phyloP scores from a whole-genome alignment of 495 filamentous ascomycete genomes.

The Hypoxylon cercidicola region DNA sequence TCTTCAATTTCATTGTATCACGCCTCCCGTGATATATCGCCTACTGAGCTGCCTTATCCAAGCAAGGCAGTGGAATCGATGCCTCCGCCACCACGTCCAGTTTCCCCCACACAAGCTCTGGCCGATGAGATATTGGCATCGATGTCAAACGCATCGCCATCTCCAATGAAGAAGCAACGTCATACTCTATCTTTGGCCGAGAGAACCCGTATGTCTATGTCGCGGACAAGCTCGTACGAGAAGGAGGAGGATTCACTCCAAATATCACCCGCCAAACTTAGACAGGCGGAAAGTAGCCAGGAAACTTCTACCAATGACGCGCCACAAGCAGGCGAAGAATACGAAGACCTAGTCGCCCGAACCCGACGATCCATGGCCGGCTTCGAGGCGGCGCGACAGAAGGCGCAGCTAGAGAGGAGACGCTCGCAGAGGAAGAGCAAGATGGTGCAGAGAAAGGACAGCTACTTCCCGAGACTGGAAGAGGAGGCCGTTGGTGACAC shows the following conservation, averaged over 20 bases:
- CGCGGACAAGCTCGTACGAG: constrained; percentile 51
- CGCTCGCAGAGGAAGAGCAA: constrained; percentile 58
- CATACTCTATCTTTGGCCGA: constrained; percentile 65
- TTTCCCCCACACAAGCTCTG: constrained; percentile 60
- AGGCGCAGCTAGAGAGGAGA: constrained; percentile 67
- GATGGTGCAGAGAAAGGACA: constrained; percentile 47
- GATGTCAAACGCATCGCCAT: constrained; percentile 61
- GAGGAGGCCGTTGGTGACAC: constrained; percentile 47
- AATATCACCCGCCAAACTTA: constrained; percentile 39
- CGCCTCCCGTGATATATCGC: constrained; percentile 33
- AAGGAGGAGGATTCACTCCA: constrained; percentile 44
- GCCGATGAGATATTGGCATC: constrained; percentile 67
- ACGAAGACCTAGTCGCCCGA: constrained; percentile 71
- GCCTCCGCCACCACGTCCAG: constrained; percentile 47
- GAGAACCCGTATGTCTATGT: constrained; percentile 63
- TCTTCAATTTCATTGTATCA: constrained; percentile 9
- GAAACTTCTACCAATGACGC: constrained; percentile 25
- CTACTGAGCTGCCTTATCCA: constrained; percentile 44
- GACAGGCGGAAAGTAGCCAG: constrained; percentile 4
- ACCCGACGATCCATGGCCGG: constrained; percentile 85
- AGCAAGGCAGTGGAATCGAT: constrained; percentile 30
- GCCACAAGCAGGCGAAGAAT: constrained; percentile 43
- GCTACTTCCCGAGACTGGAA: constrained; percentile 54
- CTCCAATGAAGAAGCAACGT: constrained; percentile 62
- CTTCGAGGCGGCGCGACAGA: constrained; percentile 60